These are phyloP conservation scores for Skeletonema menzelii DNA, from an alignment of 108 stramenopile genomes.

Conservation along the genomic window DNA sequence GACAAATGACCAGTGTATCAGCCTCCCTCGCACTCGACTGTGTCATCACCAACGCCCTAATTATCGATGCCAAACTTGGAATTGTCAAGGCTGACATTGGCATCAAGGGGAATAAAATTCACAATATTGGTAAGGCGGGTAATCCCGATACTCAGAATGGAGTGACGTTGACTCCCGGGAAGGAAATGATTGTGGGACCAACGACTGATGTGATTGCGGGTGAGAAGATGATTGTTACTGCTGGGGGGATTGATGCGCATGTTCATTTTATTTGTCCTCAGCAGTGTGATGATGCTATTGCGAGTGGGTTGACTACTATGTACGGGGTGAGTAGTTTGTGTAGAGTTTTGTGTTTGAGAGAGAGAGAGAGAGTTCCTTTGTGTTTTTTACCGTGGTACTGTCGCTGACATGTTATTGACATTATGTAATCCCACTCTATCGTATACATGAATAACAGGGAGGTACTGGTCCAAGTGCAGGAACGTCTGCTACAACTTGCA, in stretches of 20 bases:
- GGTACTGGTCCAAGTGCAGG: constrained; percentile 96
- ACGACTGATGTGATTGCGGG: constrained; percentile 98
- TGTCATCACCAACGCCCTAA: constrained; percentile 96
- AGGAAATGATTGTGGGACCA: constrained; percentile 83
- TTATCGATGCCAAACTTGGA: constrained; percentile 86
- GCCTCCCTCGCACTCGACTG: constrained; percentile 80
- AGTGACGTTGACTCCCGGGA: constrained; percentile 76
- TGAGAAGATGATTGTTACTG: constrained; percentile 94
- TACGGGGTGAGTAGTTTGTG: constrained; percentile 53
- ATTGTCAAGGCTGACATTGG: constrained; percentile 96
- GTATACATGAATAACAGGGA: constrained; percentile 28
- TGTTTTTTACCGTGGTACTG: background rate
- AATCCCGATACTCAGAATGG: constrained; percentile 96
- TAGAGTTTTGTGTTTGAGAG: background rate
- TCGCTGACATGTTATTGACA: background rate
- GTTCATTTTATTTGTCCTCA: constrained; percentile 98
- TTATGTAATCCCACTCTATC: no score
- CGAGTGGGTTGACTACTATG: constrained; percentile 94
- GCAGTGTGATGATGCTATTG: constrained; percentile 93
- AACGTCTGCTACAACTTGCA: constrained; percentile 96
- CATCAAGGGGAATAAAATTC: constrained; percentile 89
- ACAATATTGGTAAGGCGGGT: constrained; percentile 97
- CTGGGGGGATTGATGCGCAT: constrained; percentile 96
- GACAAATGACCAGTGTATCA: constrained; percentile 80
- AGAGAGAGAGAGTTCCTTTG: no score